phyloP scores from a whole-genome alignment of 202 grass and related monocot genomes.

The Alloteropsis angusta region DNA sequence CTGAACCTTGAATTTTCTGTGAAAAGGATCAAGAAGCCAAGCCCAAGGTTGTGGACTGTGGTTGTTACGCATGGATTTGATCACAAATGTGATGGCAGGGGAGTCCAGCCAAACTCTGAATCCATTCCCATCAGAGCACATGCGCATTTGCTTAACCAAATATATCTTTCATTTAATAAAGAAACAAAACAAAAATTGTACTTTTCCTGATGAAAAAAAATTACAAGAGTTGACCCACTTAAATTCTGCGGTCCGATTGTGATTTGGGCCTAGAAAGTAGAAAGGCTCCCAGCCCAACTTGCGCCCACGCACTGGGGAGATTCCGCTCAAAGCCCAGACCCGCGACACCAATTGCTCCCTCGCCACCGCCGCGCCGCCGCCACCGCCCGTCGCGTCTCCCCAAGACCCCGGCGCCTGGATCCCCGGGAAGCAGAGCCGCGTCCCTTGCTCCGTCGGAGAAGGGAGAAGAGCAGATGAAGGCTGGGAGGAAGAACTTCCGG shows the following conservation, averaged over 20 bases:
- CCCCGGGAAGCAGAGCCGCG: background rate
- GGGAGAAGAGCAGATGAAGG: slow-evolving; percentile 30
- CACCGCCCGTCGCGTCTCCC: background rate
- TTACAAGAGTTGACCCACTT: too few species aligned
- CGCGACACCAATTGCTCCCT: background rate
- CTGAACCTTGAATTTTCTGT: background rate
- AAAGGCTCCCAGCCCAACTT: too few species aligned
- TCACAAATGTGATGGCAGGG: background rate
- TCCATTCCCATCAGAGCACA: background rate
- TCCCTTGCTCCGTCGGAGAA: background rate
- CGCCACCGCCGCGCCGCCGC: background rate
- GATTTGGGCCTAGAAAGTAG: too few species aligned
- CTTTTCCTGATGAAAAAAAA: too few species aligned
- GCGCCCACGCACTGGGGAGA: too few species aligned
- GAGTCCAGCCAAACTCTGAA: background rate
- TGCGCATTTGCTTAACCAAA: background rate
- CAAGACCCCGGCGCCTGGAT: too few species aligned
- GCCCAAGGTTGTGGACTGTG: background rate
- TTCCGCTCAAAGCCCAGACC: background rate
- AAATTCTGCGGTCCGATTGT: too few species aligned
- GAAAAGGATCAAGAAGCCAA: background rate
- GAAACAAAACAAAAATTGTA: too few species aligned
- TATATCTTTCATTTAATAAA: too few species aligned
- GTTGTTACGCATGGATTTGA: background rate
- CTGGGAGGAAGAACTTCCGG: slow-evolving; percentile 79